Base-by-base conservation (phyloP, 2,329 filamentous ascomycete species). In the Chaetomium strumarium region DNA sequence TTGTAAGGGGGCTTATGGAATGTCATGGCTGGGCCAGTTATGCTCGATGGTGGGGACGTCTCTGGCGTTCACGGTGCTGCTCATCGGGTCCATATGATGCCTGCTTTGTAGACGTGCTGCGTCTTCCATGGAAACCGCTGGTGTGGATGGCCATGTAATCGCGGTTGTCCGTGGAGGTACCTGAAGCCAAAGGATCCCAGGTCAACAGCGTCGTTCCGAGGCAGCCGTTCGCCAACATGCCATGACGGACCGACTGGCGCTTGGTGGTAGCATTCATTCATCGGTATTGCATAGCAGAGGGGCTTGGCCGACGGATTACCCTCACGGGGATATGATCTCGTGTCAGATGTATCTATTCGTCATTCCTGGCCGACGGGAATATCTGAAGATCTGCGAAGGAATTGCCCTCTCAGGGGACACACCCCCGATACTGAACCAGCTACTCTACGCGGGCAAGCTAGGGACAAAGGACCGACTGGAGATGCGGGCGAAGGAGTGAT, bases 391-490 rank as follows among this genome's bases (percentile, higher is more conserved):
- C 39, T 33, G 44, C 10, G 24, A 14, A n/a, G 14, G 14, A 30
- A 2, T 6, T 11, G 4, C 6, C 17, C 6, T 20, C 29, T 8
- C 3, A n/a, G 30, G 24, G 24, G 30, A n/a, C 36, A 34, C 38
- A 17, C 41, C 41, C n/a, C 29, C 24, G 24, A 24, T 24, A 46
- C 19, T 14, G n/a, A 13, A 20, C 17, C 37, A 8, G 34, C 12
- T n/a, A 14, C 13, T 9, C 34, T n/a, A 31, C 10, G 40, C 16
- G 19, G 11, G 31, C 45, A 20, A 36, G 38, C 24, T 36, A 49
- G 38, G 43, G 39, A 31, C 31, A 60, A 61, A 60, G 55, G 55
- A 55, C 58, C 58, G 60, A 61, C 53, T 60, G 39, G 42, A 3
- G 41, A 49, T 55, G 46, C 53, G 48, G 44, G 49, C 39, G 41